phyloP scores from a whole-genome alignment of 2,329 filamentous ascomycete species.

The Penicillium sp. region DNA sequence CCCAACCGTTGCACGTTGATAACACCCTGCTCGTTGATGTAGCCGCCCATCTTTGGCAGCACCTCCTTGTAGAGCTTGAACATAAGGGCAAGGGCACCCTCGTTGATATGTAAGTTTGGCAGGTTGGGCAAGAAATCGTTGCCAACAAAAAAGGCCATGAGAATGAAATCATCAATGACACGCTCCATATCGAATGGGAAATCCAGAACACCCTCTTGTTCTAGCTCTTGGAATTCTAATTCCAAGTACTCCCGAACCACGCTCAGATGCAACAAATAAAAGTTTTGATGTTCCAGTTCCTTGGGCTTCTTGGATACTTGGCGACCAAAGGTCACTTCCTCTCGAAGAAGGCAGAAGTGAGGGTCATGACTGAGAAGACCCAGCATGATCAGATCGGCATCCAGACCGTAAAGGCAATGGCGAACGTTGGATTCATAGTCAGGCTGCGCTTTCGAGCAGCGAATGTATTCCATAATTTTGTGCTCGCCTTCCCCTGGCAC shows the following conservation, averaged over 20 bases:
- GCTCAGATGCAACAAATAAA: conserved; percentile 94
- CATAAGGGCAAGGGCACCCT: conserved; percentile 94
- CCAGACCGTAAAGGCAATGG: conserved; percentile 94
- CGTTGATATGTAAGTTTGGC: conserved; percentile 95
- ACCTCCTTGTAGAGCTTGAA: conserved; percentile 94
- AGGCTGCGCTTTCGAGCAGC: conserved; percentile 91
- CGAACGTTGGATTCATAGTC: conserved; percentile 90
- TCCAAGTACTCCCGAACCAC: conserved; percentile 97
- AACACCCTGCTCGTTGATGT: conserved; percentile 91
- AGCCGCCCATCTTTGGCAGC: conserved; percentile 81
- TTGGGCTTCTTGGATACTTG: conserved; percentile 85
- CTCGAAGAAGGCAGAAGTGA: conserved; percentile 93
- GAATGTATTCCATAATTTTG: conserved; percentile 99
- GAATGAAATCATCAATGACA: conserved; percentile 97
- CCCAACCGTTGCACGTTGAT: conserved; percentile 82
- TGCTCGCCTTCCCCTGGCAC: conserved; percentile 98
- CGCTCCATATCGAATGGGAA: conserved; percentile 91
- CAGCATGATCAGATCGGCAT: conserved; percentile 98
- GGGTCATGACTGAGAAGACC: conserved; percentile 95
- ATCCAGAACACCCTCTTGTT: conserved; percentile 65
- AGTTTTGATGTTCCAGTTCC: conserved; percentile 97
- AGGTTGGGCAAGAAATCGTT: conserved; percentile 99
- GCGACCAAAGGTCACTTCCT: conserved; percentile 96
- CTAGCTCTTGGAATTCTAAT: conserved; percentile 91
- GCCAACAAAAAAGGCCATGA: conserved; percentile 99